These are phyloP conservation scores for Ensete ventricosum DNA, from an alignment of 176 grass and related monocot species.

Conservation along the genomic window DNA sequence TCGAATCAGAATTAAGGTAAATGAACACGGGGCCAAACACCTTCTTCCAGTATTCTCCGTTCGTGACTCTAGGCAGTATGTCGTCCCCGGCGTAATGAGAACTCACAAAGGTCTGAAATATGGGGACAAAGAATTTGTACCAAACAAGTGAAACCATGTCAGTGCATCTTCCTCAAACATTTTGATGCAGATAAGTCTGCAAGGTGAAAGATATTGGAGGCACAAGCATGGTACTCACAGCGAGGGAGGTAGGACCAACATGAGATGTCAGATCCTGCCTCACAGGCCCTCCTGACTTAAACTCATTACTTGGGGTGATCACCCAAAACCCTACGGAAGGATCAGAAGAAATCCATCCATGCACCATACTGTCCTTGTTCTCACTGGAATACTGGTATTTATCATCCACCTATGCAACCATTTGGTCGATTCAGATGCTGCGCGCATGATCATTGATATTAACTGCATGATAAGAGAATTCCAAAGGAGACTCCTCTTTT, in stretches of 20 bases:
- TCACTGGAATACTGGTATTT: slow-evolving; percentile 89
- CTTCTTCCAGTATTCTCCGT: slow-evolving; percentile 95
- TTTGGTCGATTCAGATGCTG: too few species aligned
- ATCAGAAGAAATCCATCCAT: slow-evolving; percentile 74
- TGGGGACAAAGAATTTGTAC: background rate
- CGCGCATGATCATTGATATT: background rate
- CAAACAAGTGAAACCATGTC: background rate
- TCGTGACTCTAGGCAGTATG: slow-evolving; percentile 50
- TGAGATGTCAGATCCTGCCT: slow-evolving; percentile 90
- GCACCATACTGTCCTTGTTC: slow-evolving; percentile 65
- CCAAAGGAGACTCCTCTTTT: slow-evolving; percentile 5
- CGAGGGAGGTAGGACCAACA: slow-evolving; percentile 63
- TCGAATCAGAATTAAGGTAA: slow-evolving; percentile 64
- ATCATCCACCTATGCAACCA: slow-evolving; percentile 48
- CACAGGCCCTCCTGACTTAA: slow-evolving; percentile 58
- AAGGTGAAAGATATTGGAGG: too few species aligned
- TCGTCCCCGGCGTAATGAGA: slow-evolving; percentile 63
- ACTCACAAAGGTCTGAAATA: slow-evolving; percentile 62
- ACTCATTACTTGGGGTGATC: slow-evolving; percentile 76
- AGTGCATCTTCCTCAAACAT: background rate
- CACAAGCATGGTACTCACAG: too few species aligned
- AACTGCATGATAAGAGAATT: background rate
- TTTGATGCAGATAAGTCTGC: slow-evolving; percentile 13
- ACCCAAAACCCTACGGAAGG: slow-evolving; percentile 81
- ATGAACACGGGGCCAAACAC: slow-evolving; percentile 87